phyloP scores from a whole-genome alignment of 345 rosid species.

The Camelina neglecta region DNA sequence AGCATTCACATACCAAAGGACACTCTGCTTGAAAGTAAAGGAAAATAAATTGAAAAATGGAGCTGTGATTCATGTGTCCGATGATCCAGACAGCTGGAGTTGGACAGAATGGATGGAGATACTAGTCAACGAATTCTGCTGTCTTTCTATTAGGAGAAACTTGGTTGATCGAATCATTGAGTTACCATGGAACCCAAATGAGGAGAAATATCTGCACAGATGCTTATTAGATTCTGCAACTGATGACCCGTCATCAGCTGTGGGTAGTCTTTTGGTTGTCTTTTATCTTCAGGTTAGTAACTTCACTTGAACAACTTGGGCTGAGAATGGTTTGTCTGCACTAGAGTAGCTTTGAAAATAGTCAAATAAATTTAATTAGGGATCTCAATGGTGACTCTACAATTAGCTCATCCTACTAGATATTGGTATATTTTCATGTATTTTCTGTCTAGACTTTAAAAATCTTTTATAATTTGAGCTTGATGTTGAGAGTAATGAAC shows the following conservation, averaged over 20 bases:
- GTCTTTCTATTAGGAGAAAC: conserved; percentile 84
- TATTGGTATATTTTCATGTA: neutral
- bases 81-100: conserved; percentile 52
- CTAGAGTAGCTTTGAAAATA: conserved; percentile 22
- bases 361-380: conserved; percentile 12
- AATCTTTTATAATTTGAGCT: neutral
- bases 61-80: conserved; percentile 42
- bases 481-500: conserved; percentile 25
- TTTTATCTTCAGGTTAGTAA: conserved; percentile 86
- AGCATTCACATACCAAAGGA: conserved; percentile 88
- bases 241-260: conserved; percentile 71
- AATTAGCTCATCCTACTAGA: neutral
- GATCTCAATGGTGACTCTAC: neutral
- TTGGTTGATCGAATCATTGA: conserved; percentile 87
- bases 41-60: conserved; percentile 61
- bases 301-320: conserved; percentile 13
- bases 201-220: conserved; percentile 81
- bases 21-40: conserved; percentile 69
- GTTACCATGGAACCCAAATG: conserved; percentile 91
- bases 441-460: neutral
- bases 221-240: conserved; percentile 79
- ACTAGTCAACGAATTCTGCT: conserved; percentile 86
- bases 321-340: conserved; percentile 10
- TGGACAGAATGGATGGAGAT: conserved; percentile 85
- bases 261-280: conserved; percentile 83